Evolutionary conservation across 2,329 filamentous ascomycete genomes (phyloP).

Genomic region (Neopestalotiopsis rosae): DNA sequence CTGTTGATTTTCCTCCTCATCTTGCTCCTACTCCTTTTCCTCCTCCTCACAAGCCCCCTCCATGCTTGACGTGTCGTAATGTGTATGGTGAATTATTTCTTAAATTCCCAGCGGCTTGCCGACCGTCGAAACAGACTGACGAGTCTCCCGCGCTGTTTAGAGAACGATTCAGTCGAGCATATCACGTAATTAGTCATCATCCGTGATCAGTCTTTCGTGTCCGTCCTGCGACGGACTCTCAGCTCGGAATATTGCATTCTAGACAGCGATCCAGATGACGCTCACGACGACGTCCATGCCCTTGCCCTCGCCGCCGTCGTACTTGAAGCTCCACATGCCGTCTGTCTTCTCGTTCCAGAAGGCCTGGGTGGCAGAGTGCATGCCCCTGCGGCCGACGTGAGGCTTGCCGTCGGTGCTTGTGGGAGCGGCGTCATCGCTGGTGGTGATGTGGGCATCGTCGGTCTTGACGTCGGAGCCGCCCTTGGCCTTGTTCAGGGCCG

Average conservation of each 20-base stretch:
- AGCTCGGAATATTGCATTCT: conserved; percentile 26
- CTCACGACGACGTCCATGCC: conserved; percentile 74
- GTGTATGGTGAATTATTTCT: not conserved
- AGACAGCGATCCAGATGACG: conserved; percentile 80
- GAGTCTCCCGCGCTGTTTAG: not conserved
- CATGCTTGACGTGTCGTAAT: not conserved
- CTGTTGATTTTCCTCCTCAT: not conserved
- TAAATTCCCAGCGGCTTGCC: not conserved
- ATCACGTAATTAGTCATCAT: not conserved
- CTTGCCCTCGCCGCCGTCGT: conserved; percentile 69
- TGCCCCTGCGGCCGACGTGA: conserved; percentile 84
- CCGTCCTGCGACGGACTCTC: not conserved
- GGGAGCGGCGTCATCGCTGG: conserved; percentile 56
- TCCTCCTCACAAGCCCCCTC: not conserved
- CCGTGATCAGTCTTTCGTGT: not conserved
- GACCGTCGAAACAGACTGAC: not conserved
- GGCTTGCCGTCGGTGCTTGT: conserved; percentile 68
- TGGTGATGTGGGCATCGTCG: conserved; percentile 59
- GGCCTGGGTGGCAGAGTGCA: conserved; percentile 85
- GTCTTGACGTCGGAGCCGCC: conserved; percentile 51
- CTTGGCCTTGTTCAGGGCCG: conserved; percentile 65
- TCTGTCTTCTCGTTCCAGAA: conserved; percentile 93
- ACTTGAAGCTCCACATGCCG: conserved; percentile 90
- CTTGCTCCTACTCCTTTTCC: no score
- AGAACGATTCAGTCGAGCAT: not conserved